Evolutionary conservation across 192 early-diverging fungal species (phyloP), one percentile per base, ranked within the genome.

Genomic region (Helicostylum pulchrum): DNA sequence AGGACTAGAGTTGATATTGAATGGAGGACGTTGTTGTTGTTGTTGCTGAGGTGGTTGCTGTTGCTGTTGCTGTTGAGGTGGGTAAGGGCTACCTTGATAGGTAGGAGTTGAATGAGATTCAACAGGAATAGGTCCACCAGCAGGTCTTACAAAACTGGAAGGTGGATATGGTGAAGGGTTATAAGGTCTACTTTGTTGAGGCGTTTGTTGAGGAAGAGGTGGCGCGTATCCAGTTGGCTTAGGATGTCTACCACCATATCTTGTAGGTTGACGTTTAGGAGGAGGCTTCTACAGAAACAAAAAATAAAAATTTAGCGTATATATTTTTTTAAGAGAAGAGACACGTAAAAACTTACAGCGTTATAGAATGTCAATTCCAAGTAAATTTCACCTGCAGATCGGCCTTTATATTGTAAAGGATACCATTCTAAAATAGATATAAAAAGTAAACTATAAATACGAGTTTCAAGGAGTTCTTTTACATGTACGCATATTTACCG

Each of bases 301-400:
- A 26, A 12, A 32, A 36, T 30, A 15, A 55, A n/a, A 12, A 17
- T 39, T 44, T 19, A 51, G 11, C 4, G 21, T 26, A 26, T 26
- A 2, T 26, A 2, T 26, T 26, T 26, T 26, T 26, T 26, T n/a
- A n/a, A n/a, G n/a, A n/a, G n/a, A n/a, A n/a, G n/a, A n/a, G n/a
- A n/a, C 15, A 54, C 26, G 5, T 32, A 34, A 17, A 26, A 21
- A 67, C 77, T 75, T 79, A 80, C 81, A 26, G 77, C 68, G 3
- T 78, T 68, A 59, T 83, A 83, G 42, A 80, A 83, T 11, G 81
- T 83, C 45, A 83, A 34, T 48, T 83, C 81, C 17, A 83, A 68
- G 53, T 80, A 83, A 23, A 83, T 70, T 36, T 83, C 74, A n/a
- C 81, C 81, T 7, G 81, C 76, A 19, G 32, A 34, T 2, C 68